Base-by-base conservation (phyloP, 805 yeast genomes). In the Saccharomycopsis vini region DNA sequence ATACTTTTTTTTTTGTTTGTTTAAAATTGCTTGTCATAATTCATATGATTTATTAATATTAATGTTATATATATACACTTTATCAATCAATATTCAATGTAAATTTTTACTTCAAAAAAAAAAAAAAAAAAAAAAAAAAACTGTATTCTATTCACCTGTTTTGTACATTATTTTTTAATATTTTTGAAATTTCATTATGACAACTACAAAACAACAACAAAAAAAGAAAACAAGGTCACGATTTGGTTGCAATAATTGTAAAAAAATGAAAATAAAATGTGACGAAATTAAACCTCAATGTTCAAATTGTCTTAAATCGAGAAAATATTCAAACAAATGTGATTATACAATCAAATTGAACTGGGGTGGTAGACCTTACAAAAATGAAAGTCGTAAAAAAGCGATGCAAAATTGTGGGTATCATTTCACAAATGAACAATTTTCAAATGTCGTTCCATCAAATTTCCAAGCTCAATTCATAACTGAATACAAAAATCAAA, bases 331-430 rank as follows among this genome's bases (percentile, higher is more conserved):
- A 31, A 58, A 60, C 13, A 47, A 52, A 1, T 82, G 92, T 59
- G 88, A 81, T 54, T 83, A 82, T 52, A 64, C 79, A 3, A 53
- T 82, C 7, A 73, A 69, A 48, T 62, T 82, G 26, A 71, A 76
- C 0, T 83, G 90, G 90, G 88, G 86, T 16, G 89, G 89, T 0
- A 60, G 88, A 39, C 85, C 85, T 0, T 73, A 67, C 56, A 73
- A 74, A 63, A 62, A 55, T 56, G 64, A 50, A 20, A 30, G 16
- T 16, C 31, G 52, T 15, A 48, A 48, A 24, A 24, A 45, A 12
- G 51, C 51, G 10, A 45, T 48, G 51, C 42, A 45, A 26, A 48
- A 48, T 26, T 45, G 50, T 22, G 51, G 51, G 30, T 48, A 39
- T 31, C 21, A 26, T 15, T 39, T 43, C 20, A 36, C 20, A 15